Evolutionary conservation across 2,329 filamentous ascomycete genomes (phyloP).

Genomic region (Endoconidiophora polonica): DNA sequence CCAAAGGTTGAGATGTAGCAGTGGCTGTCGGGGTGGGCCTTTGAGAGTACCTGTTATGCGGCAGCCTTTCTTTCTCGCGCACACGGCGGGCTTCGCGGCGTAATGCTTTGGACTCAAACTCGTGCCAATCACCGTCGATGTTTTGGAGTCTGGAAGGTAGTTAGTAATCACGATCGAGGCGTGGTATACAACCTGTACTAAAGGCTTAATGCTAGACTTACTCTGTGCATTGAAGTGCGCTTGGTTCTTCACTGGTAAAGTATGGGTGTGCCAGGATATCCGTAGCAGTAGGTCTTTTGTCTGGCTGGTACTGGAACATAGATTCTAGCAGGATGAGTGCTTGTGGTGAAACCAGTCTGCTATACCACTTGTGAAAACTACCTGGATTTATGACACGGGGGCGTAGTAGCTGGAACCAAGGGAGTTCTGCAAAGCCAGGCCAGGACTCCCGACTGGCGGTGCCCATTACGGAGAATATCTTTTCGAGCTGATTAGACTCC

Average conservation of each 20-base stretch:
- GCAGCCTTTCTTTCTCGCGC: conserved; percentile 15
- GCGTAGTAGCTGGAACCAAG: conserved; percentile 87
- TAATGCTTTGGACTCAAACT: conserved; percentile 91
- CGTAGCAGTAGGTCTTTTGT: conserved; percentile 63
- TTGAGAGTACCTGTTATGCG: too few relatives aligned
- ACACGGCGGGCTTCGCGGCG: conserved; percentile 71
- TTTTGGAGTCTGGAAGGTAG: conserved; percentile 43
- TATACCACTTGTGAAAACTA: conserved; percentile 70
- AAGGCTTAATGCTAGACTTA: conserved; percentile 30
- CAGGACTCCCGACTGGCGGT: conserved; percentile 74
- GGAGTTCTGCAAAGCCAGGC: conserved; percentile 83
- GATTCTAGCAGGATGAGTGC: conserved; percentile 67
- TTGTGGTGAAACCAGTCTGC: conserved; percentile 55
- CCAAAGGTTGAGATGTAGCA: not conserved
- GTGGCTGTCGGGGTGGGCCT: not conserved
- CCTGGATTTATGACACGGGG: conserved; percentile 57
- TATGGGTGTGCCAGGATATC: conserved; percentile 78
- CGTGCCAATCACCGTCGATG: conserved; percentile 91
- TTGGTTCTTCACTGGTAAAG: conserved; percentile 68
- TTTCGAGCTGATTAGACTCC: conserved; percentile 91
- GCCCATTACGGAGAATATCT: conserved; percentile 84
- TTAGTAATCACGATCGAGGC: conserved; percentile 17
- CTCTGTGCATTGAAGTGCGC: conserved; percentile 63
- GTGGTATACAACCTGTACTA: not conserved
- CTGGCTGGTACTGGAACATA: conserved; percentile 85